A percentile compares a stretch with the other conserved stretches of the same genome.
Conservation (phyloP, 2,329 filamentous ascomycete genomes). For the Amylocarpus encephaloides region DNA sequence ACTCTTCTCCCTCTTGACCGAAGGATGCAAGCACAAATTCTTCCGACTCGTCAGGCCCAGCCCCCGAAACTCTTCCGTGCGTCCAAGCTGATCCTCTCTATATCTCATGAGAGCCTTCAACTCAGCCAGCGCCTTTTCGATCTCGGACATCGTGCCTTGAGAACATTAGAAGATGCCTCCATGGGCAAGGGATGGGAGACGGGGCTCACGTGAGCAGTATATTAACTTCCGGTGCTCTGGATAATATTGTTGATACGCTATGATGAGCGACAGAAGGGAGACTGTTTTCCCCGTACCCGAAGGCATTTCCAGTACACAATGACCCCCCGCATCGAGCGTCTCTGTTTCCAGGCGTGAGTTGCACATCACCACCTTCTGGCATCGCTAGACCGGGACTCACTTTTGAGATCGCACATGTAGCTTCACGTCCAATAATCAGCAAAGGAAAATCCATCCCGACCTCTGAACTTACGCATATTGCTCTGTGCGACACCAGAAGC, state of each 20-base stretch:
- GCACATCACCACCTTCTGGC: background rate
- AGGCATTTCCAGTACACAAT: conserved; percentile 98
- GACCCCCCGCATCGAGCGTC: conserved; percentile 88
- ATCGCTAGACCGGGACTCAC: conserved; percentile 30
- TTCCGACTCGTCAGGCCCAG: conserved; percentile 93
- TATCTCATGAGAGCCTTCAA: conserved; percentile 93
- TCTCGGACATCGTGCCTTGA: conserved; percentile 91
- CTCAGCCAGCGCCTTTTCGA: conserved; percentile 93
- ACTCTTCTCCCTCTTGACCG: conserved; percentile 93
- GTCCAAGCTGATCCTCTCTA: conserved; percentile 78
- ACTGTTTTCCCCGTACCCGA: conserved; percentile 98
- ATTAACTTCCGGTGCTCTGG: conserved; percentile 93
- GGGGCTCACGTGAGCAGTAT: conserved; percentile 76
- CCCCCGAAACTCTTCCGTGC: conserved; percentile 87
- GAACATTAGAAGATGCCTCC: conserved; percentile 4
- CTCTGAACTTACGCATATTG: conserved; percentile 52
- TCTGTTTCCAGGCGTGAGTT: conserved; percentile 26
- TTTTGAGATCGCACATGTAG: conserved; percentile 81
- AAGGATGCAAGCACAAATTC: conserved; percentile 93
- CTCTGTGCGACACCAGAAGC: conserved; percentile 48
- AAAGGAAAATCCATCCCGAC: background rate
- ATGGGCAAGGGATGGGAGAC: background rate
- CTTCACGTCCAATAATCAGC: conserved; percentile 32
- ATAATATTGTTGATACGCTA: conserved; percentile 92
- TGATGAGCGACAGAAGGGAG: conserved; percentile 86